Percentiles rank a stretch among this genome's conserved stretches.
Evolutionary conservation across 2,329 filamentous ascomycete species (phyloP).

Genomic region (Alternaria hordeiaustralica): DNA sequence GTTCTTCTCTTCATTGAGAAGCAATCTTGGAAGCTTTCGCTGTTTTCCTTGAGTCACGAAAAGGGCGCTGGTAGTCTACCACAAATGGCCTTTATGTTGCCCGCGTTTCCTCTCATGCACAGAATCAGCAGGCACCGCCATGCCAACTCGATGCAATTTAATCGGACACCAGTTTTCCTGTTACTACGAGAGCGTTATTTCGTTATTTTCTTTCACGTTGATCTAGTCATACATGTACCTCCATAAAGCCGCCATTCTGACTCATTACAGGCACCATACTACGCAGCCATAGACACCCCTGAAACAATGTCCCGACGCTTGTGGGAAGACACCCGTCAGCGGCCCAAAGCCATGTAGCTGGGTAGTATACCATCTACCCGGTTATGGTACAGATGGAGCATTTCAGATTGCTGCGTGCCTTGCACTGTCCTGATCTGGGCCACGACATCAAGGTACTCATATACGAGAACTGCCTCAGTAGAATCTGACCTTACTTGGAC

Average conservation of each 20-base stretch:
- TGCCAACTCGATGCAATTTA: neutral
- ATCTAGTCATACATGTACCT: neutral
- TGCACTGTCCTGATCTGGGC: neutral
- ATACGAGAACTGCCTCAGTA: neutral
- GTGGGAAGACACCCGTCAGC: conserved; percentile 8
- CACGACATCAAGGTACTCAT: conserved; percentile 4
- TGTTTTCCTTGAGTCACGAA: neutral
- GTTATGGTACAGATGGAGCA: neutral
- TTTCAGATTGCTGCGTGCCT: neutral
- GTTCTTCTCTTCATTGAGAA: neutral
- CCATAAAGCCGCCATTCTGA: neutral
- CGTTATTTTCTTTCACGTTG: neutral
- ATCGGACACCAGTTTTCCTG: neutral
- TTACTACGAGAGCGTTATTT: neutral
- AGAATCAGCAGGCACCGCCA: neutral
- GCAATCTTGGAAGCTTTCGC: neutral
- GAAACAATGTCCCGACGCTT: conserved; percentile 8
- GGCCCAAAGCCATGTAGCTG: conserved; percentile 14
- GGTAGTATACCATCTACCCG: conserved; percentile 12
- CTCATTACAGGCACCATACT: conserved; percentile 5
- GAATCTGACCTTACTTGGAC: neutral
- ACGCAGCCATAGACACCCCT: conserved; percentile 1
- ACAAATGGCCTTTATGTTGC: neutral
- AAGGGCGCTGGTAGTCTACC: neutral
- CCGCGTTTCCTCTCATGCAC: neutral